Evolutionary conservation across 2,329 filamentous ascomycete species (phyloP).

Genomic region (Exophiala sp.): DNA sequence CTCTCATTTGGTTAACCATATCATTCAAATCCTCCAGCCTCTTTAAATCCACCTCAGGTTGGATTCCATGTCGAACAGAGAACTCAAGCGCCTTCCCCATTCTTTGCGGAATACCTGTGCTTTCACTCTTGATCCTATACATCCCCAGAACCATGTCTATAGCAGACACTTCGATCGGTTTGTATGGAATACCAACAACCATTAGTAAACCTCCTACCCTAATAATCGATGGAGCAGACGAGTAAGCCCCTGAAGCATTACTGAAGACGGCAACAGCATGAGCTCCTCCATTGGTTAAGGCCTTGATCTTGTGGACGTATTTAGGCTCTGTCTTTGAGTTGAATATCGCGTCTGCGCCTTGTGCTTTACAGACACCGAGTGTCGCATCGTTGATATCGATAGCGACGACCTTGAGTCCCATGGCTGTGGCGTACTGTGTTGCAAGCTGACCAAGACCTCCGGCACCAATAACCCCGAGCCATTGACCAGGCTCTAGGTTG

Average conservation of each 20-base stretch:
- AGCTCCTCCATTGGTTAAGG: slow-evolving; percentile 40
- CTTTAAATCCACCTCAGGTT: slow-evolving; percentile 2
- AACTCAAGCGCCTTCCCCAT: slow-evolving; percentile 10
- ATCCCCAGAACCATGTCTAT: slow-evolving; percentile 3
- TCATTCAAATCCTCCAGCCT: slow-evolving; percentile 9
- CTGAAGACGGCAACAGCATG: slow-evolving; percentile 41
- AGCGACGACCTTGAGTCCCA: slow-evolving; percentile 30
- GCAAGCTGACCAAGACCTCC: slow-evolving; percentile 31
- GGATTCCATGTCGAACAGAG: slow-evolving; percentile 6
- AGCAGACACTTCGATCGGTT: slow-evolving; percentile 5
- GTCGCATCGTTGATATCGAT: slow-evolving; percentile 39
- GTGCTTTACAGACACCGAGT: slow-evolving; percentile 38
- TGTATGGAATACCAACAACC: slow-evolving; percentile 8
- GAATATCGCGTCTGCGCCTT: slow-evolving; percentile 43
- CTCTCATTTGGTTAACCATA: slow-evolving; percentile 11
- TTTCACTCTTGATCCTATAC: slow-evolving; percentile 10
- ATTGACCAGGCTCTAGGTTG: slow-evolving; percentile 19
- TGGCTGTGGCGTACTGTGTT: slow-evolving; percentile 29
- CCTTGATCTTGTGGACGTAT: slow-evolving; percentile 41
- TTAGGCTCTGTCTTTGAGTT: slow-evolving; percentile 41
- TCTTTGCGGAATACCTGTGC: slow-evolving; percentile 4
- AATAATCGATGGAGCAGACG: slow-evolving; percentile 30
- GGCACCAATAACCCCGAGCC: slow-evolving; percentile 21
- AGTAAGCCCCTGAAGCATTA: slow-evolving; percentile 34
- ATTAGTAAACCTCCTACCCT: slow-evolving; percentile 23